Conservation (phyloP, 78 protist species). For the Dictyostelium purpureum region DNA sequence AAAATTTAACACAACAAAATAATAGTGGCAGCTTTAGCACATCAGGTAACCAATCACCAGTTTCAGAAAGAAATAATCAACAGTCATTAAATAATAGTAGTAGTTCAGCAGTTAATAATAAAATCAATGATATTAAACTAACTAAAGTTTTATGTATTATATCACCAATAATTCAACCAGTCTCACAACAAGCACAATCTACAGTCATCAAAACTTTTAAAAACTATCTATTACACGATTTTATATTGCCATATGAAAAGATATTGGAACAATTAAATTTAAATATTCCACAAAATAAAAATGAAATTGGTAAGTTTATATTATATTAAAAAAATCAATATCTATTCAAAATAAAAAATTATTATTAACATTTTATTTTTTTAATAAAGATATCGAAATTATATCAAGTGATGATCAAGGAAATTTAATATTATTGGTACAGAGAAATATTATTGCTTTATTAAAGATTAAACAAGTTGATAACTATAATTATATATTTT, state of each 20-base stretch:
- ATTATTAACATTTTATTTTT: background rate
- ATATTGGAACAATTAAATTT: conserved; percentile 2
- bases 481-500: background rate
- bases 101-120: no score
- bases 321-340: background rate
- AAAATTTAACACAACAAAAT: background rate
- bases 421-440: background rate
- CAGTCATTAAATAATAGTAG: background rate
- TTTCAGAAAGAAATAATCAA: background rate
- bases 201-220: background rate
- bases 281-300: background rate
- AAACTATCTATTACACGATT: conserved; percentile 8
- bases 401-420: conserved; percentile 20
- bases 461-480: conserved; percentile 46
- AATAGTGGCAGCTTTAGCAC: background rate
- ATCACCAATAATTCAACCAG: conserved; percentile 23
- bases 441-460: background rate
- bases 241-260: background rate
- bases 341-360: background rate
- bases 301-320: background rate
- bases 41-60: background rate
- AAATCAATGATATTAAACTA: background rate
- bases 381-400: background rate
- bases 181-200: background rate
- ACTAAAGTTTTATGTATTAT: conserved; percentile 6